phyloP scores from a whole-genome alignment of 2,329 filamentous ascomycete genomes.

The Ophiostoma ips region DNA sequence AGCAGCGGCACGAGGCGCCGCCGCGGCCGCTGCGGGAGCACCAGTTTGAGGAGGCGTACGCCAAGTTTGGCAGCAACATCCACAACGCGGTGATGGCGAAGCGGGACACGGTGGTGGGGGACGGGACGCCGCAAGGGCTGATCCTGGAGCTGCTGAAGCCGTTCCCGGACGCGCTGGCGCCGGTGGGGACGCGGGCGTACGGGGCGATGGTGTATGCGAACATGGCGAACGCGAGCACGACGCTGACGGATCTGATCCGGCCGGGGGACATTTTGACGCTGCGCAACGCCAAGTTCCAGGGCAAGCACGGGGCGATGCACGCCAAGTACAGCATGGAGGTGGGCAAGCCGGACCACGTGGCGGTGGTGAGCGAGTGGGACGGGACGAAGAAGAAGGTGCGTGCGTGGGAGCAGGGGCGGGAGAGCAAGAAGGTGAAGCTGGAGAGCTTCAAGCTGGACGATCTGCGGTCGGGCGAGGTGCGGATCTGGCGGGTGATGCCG shows the following conservation, averaged over 20 bases:
- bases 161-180: constrained; percentile 58
- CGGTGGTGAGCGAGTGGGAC: constrained; percentile 89
- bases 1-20: constrained; percentile 77
- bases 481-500: constrained; percentile 93
- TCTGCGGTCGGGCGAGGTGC: constrained; percentile 82
- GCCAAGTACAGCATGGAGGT: constrained; percentile 84
- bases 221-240: constrained; percentile 81
- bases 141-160: constrained; percentile 67
- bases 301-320: constrained; percentile 89
- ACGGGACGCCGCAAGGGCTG: constrained; percentile 67
- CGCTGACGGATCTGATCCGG: constrained; percentile 84
- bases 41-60: constrained; percentile 77
- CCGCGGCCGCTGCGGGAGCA: constrained; percentile 77
- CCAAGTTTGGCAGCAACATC: constrained; percentile 67
- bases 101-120: constrained; percentile 69
- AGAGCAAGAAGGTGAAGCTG: constrained; percentile 83
- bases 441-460: constrained; percentile 94
- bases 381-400: constrained; percentile 96
- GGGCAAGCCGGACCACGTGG: constrained; percentile 80
- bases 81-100: constrained; percentile 54
- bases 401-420: constrained; percentile 87
- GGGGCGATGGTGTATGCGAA: constrained; percentile 91
- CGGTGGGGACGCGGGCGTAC: constrained; percentile 79
- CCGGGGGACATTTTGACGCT: constrained; percentile 83
- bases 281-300: constrained; percentile 87